phyloP scores from a whole-genome alignment of 2,329 filamentous ascomycete species.

The Nothopassalora personata region DNA sequence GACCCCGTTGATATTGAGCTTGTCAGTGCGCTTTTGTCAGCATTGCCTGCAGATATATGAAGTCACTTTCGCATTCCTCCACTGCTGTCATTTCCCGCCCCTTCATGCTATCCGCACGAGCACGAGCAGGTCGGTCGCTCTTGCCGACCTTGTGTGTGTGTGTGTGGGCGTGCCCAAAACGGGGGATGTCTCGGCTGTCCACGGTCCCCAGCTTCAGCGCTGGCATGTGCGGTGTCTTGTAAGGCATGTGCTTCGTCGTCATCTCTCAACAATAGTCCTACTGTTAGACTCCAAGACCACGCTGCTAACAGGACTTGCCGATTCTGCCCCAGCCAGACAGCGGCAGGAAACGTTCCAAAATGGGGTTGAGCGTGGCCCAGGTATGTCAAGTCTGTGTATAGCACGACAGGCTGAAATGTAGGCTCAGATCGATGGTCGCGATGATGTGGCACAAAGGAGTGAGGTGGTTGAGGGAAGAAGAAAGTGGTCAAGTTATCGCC shows the following conservation, averaged over 20 bases:
- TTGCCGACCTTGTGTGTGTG: neutral
- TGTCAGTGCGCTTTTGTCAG: neutral
- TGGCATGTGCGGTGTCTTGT: neutral
- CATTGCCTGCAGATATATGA: neutral
- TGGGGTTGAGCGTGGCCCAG: too few species aligned
- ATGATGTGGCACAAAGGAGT: neutral
- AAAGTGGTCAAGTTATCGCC: neutral
- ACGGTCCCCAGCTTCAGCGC: neutral
- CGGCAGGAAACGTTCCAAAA: too few species aligned
- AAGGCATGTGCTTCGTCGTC: neutral
- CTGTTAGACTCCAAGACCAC: neutral
- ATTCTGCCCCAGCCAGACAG: neutral
- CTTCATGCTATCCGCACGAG: neutral
- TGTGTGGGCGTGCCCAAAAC: neutral
- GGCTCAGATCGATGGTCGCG: neutral
- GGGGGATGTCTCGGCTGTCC: neutral
- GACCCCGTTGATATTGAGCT: neutral
- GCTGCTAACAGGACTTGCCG: neutral
- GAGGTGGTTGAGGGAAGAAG: neutral
- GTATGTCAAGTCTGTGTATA: too few species aligned
- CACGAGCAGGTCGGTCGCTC: neutral
- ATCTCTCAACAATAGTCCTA: neutral
- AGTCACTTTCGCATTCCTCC: neutral
- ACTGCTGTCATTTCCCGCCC: neutral
- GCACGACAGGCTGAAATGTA: neutral